Conservation (phyloP, 768 basidiomycete species). For the Psilocybe sp. region DNA sequence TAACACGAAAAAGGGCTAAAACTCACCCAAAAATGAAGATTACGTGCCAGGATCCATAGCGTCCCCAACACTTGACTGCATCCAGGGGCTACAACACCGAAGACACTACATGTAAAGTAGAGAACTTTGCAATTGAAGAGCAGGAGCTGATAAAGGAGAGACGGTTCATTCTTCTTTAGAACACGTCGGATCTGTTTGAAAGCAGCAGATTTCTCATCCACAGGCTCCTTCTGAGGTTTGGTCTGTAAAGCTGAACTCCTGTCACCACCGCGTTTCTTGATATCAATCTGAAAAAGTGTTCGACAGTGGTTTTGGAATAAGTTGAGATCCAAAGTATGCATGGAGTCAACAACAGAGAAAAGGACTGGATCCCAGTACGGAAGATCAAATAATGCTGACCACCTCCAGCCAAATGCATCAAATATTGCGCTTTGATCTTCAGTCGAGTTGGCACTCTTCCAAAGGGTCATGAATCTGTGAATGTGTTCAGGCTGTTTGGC, state of each 20-base stretch:
- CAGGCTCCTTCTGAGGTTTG: no score
- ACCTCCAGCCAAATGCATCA: conserved; percentile 22
- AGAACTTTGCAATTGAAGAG: no score
- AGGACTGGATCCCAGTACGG: conserved; percentile 12
- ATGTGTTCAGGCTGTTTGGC: conserved; percentile 6
- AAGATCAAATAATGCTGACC: conserved; percentile 23
- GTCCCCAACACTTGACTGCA: no score
- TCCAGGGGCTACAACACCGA: no score
- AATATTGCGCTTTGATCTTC: conserved; percentile 12
- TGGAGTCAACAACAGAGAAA: conserved; percentile 13
- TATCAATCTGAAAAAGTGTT: conserved; percentile 20
- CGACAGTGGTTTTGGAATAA: conserved; percentile 13
- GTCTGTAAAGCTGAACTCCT: background rate
- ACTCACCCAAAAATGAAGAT: no score
- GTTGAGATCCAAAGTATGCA: conserved; percentile 15
- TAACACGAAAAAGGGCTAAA: no score
- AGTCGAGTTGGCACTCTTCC: conserved; percentile 17
- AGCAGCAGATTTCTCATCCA: no score
- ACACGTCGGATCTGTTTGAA: no score
- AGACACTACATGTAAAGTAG: no score
- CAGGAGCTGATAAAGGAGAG: no score
- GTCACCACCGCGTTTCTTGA: conserved; percentile 15
- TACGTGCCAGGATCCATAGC: no score
- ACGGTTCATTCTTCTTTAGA: no score
- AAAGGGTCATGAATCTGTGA: conserved; percentile 11